A percentile compares a stretch with the other conserved stretches of the same genome.
Conservation (phyloP, 306 rosid species). For the Calophaca sinica region DNA sequence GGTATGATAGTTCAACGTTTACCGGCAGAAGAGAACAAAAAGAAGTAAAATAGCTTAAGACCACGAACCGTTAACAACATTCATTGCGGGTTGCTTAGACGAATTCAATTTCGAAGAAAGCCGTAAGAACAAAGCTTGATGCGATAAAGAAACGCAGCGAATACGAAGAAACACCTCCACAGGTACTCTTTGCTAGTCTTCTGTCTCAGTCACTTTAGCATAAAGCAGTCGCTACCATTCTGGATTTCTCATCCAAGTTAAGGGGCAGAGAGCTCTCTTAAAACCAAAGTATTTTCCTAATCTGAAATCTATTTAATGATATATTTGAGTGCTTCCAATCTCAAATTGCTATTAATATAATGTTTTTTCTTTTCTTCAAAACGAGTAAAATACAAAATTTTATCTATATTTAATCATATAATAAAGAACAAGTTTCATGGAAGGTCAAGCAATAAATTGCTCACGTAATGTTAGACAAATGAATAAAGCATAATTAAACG, state of each 20-base stretch:
- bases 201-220: conserved; percentile 45
- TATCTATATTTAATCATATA: no score
- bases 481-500: no score
- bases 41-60: background rate
- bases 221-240: conserved; percentile 35
- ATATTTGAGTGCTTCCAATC: background rate
- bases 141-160: conserved; percentile 34
- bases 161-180: background rate
- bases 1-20: conserved; percentile 51
- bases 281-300: background rate
- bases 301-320: background rate
- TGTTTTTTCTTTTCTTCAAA: no score
- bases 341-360: background rate
- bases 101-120: conserved; percentile 8
- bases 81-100: conserved; percentile 15
- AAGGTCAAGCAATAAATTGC: no score
- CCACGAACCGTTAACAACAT: conserved; percentile 40
- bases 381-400: no score
- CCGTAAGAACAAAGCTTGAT: conserved; percentile 46
- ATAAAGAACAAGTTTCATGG: no score
- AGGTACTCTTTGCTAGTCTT: conserved; percentile 28
- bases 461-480: no score
- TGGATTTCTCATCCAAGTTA: conserved; percentile 15
- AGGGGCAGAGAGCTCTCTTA: background rate
- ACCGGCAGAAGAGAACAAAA: conserved; percentile 10